Conservation (phyloP, 768 basidiomycete genomes). For the Xerocomus spinulosus region DNA sequence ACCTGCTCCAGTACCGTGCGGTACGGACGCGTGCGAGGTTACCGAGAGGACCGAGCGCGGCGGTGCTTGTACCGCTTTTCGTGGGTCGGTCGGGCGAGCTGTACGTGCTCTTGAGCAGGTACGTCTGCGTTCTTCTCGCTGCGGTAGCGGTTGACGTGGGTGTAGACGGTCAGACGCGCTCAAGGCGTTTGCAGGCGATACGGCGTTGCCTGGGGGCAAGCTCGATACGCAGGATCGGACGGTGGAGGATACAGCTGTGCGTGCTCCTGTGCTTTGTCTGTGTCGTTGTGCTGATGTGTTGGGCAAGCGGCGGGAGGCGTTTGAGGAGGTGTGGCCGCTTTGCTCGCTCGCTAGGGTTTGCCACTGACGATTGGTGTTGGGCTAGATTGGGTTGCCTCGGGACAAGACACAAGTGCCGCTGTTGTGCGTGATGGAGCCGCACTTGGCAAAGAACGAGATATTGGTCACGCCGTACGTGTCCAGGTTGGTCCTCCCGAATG, state of each 20-base stretch:
- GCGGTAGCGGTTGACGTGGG: no score
- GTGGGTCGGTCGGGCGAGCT: slow-evolving; percentile 80
- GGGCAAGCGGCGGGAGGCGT: slow-evolving; percentile 81
- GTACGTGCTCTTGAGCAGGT: slow-evolving; percentile 83
- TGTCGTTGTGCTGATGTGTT: background rate
- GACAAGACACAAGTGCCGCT: slow-evolving; percentile 68
- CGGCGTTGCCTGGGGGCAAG: slow-evolving; percentile 83
- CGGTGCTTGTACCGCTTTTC: slow-evolving; percentile 81
- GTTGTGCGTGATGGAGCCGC: slow-evolving; percentile 75
- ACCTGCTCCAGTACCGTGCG: slow-evolving; percentile 26
- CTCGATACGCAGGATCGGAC: slow-evolving; percentile 63
- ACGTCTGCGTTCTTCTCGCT: slow-evolving; percentile 25
- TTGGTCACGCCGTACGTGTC: slow-evolving; percentile 81
- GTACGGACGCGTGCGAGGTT: slow-evolving; percentile 32
- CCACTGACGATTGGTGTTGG: background rate
- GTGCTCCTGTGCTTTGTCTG: background rate
- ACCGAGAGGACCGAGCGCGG: slow-evolving; percentile 61
- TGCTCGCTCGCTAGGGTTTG: no score
- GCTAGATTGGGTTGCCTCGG: slow-evolving; percentile 75
- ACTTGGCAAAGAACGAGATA: slow-evolving; percentile 63
- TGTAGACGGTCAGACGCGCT: slow-evolving; percentile 68
- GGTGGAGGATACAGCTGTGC: slow-evolving; percentile 77
- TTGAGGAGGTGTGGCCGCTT: slow-evolving; percentile 69
- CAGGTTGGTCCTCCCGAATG: background rate
- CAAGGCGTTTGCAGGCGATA: slow-evolving; percentile 80